These are phyloP conservation scores for Diplocarpon rosae DNA, from an alignment of 2,329 filamentous ascomycete genomes.

Conservation along the genomic window DNA sequence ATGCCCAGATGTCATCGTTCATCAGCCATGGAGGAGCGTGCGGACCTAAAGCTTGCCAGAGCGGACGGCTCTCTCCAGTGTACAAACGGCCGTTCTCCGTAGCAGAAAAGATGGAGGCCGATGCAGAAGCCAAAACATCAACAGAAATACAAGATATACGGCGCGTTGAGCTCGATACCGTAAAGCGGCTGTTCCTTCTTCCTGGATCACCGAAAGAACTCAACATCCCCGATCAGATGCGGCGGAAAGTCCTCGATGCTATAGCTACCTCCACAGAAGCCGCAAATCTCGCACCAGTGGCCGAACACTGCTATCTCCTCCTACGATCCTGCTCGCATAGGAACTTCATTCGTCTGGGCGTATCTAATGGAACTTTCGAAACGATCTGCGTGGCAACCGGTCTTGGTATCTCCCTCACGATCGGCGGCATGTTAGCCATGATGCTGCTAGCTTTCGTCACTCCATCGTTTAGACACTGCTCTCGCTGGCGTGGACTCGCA, in stretches of 20 bases:
- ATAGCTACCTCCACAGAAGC: constrained; percentile 30
- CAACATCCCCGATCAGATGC: constrained; percentile 35
- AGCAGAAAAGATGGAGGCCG: constrained; percentile 2
- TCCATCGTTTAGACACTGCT: constrained; percentile 28
- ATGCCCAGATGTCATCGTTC: constrained; percentile 10
- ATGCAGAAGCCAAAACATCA: constrained; percentile 6
- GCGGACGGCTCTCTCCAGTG: constrained; percentile 3
- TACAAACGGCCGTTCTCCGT: constrained; percentile 12
- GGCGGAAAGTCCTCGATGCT: constrained; percentile 29
- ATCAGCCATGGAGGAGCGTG: constrained; percentile 7
- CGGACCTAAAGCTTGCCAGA: constrained; percentile 4
- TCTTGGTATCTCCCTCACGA: constrained; percentile 32
- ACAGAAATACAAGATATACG: constrained; percentile 6
- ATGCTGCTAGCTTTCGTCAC: constrained; percentile 32
- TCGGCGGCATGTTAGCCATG: constrained; percentile 31
- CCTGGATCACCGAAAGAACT: constrained; percentile 35
- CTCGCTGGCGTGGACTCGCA: constrained; percentile 32
- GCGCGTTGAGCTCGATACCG: constrained; percentile 29
- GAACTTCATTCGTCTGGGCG: constrained; percentile 41
- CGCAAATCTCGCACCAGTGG: constrained; percentile 31
- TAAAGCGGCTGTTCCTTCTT: constrained; percentile 32
- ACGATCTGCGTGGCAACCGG: constrained; percentile 36
- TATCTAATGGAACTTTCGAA: constrained; percentile 40
- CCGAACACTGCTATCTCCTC: constrained; percentile 36
- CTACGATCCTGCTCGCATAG: constrained; percentile 38